phyloP scores from a whole-genome alignment of 2,329 filamentous ascomycete species.

The Metarhizium rileyi region DNA sequence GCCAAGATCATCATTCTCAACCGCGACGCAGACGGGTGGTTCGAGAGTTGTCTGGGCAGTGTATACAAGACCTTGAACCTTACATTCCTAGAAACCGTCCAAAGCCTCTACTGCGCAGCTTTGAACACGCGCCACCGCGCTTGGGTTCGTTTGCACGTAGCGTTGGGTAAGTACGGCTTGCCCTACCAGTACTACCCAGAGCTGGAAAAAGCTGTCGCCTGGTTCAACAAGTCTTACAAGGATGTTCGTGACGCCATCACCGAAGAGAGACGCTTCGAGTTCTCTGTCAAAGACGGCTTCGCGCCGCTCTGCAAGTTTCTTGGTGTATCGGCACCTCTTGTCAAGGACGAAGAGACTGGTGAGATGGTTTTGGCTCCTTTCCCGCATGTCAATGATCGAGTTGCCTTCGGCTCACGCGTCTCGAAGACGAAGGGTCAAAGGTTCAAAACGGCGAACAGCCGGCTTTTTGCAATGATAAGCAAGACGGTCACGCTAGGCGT shows the following conservation, averaged over 20 bases:
- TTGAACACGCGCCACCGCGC: conserved; percentile 16
- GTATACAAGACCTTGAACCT: conserved; percentile 12
- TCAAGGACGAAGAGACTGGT: conserved; percentile 20
- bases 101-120: conserved; percentile 17
- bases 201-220: conserved; percentile 26
- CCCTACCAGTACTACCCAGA: conserved; percentile 22
- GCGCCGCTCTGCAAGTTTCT: conserved; percentile 31
- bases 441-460: conserved; percentile 15
- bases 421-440: conserved; percentile 4
- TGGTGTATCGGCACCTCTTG: conserved; percentile 25
- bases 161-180: conserved; percentile 17
- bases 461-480: conserved; percentile 15
- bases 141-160: conserved; percentile 18
- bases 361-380: conserved; percentile 22
- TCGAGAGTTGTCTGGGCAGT: conserved; percentile 18
- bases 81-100: conserved; percentile 7
- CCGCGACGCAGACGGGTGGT: conserved; percentile 30
- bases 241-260: conserved; percentile 25
- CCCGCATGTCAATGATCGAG: conserved; percentile 22
- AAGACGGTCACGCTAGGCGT: conserved; percentile 15
- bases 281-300: conserved; percentile 29
- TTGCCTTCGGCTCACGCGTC: conserved; percentile 11
- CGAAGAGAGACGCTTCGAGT: conserved; percentile 26
- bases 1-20: conserved; percentile 30
- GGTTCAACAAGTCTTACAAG: conserved; percentile 27